These are phyloP conservation scores for Paramyrothecium roridum DNA, from an alignment of 2,329 filamentous ascomycete species.

Conservation along the genomic window DNA sequence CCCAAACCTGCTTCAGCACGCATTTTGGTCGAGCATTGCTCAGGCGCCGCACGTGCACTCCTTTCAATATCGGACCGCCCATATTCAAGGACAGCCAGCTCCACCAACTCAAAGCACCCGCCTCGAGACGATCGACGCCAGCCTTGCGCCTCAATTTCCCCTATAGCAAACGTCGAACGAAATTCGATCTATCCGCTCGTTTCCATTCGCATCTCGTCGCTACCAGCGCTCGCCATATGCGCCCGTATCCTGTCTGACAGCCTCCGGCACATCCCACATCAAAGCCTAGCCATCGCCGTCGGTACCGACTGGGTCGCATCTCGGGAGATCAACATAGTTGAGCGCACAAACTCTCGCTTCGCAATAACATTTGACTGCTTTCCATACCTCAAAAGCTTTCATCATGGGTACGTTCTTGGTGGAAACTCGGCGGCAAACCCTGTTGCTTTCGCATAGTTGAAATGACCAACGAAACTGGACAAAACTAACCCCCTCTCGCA, in stretches of 20 bases:
- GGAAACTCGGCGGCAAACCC: too few relatives aligned
- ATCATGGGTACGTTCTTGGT: conserved; percentile 36
- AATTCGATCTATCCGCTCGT: not conserved
- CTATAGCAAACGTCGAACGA: not conserved
- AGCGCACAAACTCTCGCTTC: too few relatives aligned
- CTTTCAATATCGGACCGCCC: too few relatives aligned
- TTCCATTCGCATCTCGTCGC: not conserved
- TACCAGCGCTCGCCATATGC: not conserved
- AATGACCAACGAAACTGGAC: not conserved
- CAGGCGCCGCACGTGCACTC: not conserved
- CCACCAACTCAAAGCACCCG: not conserved
- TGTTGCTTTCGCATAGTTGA: too few relatives aligned
- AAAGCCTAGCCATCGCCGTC: not conserved
- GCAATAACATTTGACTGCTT: too few relatives aligned
- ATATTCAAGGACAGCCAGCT: not conserved
- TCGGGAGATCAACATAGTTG: not conserved
- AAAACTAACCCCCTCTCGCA: not conserved
- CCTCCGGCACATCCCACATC: not conserved
- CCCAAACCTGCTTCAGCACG: not conserved
- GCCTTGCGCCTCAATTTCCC: too few relatives aligned
- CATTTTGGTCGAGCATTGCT: not conserved
- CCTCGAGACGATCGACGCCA: not conserved
- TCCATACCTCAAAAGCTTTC: conserved; percentile 10
- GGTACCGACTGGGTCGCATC: not conserved
- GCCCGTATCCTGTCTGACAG: not conserved